Conservation (phyloP, 2,329 filamentous ascomycete genomes). For the Myriosclerotinia scirpicola region DNA sequence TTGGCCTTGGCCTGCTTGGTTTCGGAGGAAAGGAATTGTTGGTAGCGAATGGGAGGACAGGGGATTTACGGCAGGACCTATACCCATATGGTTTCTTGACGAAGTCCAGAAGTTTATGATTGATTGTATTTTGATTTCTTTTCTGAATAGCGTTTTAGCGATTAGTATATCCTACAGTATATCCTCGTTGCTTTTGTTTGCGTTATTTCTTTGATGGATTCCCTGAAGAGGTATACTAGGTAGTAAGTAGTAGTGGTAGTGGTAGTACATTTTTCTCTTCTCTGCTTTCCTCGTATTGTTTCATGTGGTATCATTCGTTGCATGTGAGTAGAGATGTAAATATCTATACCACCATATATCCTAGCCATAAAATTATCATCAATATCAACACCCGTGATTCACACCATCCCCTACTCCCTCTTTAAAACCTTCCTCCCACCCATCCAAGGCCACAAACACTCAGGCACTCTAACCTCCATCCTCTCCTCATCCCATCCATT, state of each 20-base stretch:
- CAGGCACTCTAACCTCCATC: constrained; percentile 70
- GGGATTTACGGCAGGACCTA: constrained; percentile 18
- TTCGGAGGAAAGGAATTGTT: neutral
- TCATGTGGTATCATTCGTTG: neutral
- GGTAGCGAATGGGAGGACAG: neutral
- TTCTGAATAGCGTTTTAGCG: constrained; percentile 35
- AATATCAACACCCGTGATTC: neutral
- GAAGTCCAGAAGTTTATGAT: constrained; percentile 28
- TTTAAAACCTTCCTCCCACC: constrained; percentile 65
- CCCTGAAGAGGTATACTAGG: neutral
- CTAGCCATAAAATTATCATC: neutral
- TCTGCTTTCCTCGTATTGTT: neutral
- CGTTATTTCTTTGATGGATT: constrained; percentile 14
- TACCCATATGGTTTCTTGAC: constrained; percentile 23
- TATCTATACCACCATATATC: neutral
- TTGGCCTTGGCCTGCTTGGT: neutral
- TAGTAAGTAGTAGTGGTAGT: constrained; percentile 8
- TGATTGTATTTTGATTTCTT: constrained; percentile 9
- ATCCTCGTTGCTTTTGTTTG: constrained; percentile 6
- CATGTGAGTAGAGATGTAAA: neutral
- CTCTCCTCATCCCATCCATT: constrained; percentile 79
- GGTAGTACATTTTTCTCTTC: constrained; percentile 4
- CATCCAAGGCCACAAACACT: constrained; percentile 83
- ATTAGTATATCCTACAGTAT: constrained; percentile 23
- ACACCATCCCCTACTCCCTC: constrained; percentile 3